Evolutionary conservation across 2,329 filamentous ascomycete genomes (phyloP).

Genomic region (Dichotomopilus funicola): DNA sequence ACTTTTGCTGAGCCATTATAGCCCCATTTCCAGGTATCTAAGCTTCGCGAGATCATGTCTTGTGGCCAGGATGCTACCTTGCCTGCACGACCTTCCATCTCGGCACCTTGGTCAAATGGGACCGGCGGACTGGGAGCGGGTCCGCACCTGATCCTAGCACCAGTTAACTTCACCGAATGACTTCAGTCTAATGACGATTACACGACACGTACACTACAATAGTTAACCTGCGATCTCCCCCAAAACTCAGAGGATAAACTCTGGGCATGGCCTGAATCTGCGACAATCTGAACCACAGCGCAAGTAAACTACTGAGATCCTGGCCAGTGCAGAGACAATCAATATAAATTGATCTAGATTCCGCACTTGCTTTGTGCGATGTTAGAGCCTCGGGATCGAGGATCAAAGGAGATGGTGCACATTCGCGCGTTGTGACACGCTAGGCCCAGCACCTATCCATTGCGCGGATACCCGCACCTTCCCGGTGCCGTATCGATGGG

Average conservation of each 20-base stretch:
- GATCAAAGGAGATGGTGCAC: background rate
- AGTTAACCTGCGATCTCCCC: no score
- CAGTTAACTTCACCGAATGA: no score
- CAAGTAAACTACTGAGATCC: slow-evolving; percentile 18
- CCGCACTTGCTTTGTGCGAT: slow-evolving; percentile 10
- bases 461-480: slow-evolving; percentile 8
- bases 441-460: background rate
- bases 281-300: slow-evolving; percentile 10
- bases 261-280: slow-evolving; percentile 1
- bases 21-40: no score
- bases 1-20: no score
- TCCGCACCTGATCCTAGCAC: no score
- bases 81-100: no score
- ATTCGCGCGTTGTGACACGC: background rate
- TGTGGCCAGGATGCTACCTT: no score
- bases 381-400: slow-evolving; percentile 9
- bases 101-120: no score
- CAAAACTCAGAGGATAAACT: background rate
- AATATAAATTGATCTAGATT: slow-evolving; percentile 7
- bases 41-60: no score
- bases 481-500: slow-evolving; percentile 18
- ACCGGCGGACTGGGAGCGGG: no score
- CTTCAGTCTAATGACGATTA: no score
- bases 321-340: background rate
- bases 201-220: no score